These are phyloP conservation scores for Chlorella sorokiniana DNA, from an alignment of 139 green algal genomes.

Conservation along the genomic window DNA sequence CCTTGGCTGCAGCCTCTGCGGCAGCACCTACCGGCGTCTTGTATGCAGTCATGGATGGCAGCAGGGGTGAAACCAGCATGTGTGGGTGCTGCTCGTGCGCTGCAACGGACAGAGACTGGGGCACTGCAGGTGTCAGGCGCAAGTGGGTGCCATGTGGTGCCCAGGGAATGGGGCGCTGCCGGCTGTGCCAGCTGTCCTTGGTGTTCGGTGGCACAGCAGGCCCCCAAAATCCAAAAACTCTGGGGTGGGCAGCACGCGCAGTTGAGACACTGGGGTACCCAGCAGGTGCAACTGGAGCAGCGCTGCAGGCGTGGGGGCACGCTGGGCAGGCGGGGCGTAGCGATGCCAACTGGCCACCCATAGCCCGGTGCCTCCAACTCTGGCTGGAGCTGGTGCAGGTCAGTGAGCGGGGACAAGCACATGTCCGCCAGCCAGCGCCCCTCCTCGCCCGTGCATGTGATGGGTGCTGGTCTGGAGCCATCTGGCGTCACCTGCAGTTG, in stretches of 20 bases:
- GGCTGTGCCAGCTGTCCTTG: not conserved
- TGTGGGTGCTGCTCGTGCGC: too few species aligned
- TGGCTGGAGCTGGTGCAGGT: not conserved
- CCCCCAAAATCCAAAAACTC: conserved; percentile 6
- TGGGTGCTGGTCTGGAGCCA: not conserved
- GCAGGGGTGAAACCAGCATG: too few species aligned
- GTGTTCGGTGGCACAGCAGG: not conserved
- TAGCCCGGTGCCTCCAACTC: not conserved
- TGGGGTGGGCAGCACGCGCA: not conserved
- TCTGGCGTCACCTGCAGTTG: not conserved
- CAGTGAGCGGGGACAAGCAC: not conserved
- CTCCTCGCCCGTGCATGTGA: not conserved
- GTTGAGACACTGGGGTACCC: not conserved
- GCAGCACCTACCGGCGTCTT: too few species aligned
- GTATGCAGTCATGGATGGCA: too few species aligned
- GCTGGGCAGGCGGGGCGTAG: not conserved
- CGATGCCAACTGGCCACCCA: not conserved
- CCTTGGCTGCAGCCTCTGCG: too few species aligned
- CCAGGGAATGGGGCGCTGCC: not conserved
- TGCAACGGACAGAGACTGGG: too few species aligned
- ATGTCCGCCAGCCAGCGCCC: not conserved
- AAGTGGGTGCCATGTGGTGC: too few species aligned
- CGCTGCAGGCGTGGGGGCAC: not conserved
- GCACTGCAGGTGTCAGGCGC: too few species aligned
- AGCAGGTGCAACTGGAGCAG: not conserved